Percentiles rank a stretch among this genome's conserved stretches.
Evolutionary conservation across 768 basidiomycete species (phyloP).

Genomic region (Mycena alexandri): DNA sequence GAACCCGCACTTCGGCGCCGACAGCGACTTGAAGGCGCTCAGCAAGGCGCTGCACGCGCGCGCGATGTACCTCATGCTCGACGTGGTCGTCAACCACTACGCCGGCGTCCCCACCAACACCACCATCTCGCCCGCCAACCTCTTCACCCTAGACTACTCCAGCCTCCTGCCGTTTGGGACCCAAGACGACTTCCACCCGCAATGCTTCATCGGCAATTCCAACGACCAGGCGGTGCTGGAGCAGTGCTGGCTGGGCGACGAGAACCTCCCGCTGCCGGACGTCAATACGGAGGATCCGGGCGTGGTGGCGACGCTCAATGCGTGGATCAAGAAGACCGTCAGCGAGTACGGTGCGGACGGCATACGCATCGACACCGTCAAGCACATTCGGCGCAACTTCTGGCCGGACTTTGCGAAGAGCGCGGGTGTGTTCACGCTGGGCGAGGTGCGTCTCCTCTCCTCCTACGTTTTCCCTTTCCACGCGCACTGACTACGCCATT

Average conservation of each 20-base stretch:
- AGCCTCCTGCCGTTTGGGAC: conserved; percentile 46
- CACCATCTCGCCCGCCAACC: conserved; percentile 5
- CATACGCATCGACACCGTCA: conserved; percentile 74
- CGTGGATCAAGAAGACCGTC: conserved; percentile 74
- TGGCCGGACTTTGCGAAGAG: conserved; percentile 73
- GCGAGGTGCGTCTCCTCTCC: conserved; percentile 68
- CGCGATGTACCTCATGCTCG: conserved; percentile 79
- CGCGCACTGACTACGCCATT: conserved; percentile 2
- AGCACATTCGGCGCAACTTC: conserved; percentile 74
- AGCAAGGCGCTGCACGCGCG: conserved; percentile 72
- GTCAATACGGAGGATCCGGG: conserved; percentile 74
- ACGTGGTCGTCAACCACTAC: conserved; percentile 80
- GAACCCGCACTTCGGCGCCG: conserved; percentile 79
- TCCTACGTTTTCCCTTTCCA: conserved; percentile 20
- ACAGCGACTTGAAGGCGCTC: conserved; percentile 78
- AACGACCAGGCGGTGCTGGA: conserved; percentile 69
- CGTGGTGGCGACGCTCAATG: conserved; percentile 65
- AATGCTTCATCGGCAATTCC: conserved; percentile 73
- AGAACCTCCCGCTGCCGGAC: conserved; percentile 72
- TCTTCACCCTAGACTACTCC: conserved; percentile 46
- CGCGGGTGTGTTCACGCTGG: conserved; percentile 79
- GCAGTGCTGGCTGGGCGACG: conserved; percentile 85
- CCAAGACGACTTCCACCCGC: conserved; percentile 64
- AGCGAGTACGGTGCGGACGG: conserved; percentile 73
- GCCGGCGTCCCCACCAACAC: conserved; percentile 37